Base-by-base conservation (phyloP, 176 grass and related monocot genomes). In the Paspalum notatum region DNA sequence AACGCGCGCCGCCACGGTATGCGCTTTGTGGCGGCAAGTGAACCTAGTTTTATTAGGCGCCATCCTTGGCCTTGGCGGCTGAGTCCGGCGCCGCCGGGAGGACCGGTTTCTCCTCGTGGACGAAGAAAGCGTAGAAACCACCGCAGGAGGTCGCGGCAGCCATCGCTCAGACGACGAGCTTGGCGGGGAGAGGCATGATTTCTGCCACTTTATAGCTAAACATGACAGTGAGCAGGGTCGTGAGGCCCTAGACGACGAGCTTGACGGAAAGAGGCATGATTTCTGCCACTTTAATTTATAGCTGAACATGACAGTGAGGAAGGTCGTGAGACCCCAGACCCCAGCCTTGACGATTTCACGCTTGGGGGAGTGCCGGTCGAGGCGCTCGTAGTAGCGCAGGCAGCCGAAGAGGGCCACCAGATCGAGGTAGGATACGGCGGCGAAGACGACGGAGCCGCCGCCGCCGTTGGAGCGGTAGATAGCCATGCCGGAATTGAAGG, bases 71-170 rank as follows among this genome's bases (percentile, higher is more conserved):
- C 20, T 12, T 14, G 15, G 8, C 39, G 46, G 49, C 49, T 15
- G 0, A 49, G 24, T 41, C 9, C 70, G 47, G 46, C 58, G 47
- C 80, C 6, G 62, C 61, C 32, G 69, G 48, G 9, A 27, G 3
- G 47, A 54, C 18, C 51, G 13, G 75, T 50, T 32, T 85, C 45
- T 14, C 78, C 18, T n/a, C 32, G 52, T 76, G 77, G 38, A 93
- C 4, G 66, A 94, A 91, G 56, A 94, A 88, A 1, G 65, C 48
- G 15, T 86, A 94, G 68, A 94, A 94, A 0, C 88, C 85, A 0
- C 55, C 85, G 2, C 15, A 46, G 11, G 80, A 57, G 1, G 91
- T 94, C 18, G 75, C 24, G 0, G 69, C 54, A 0, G 91, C 82
- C 85, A 91, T 85, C 0, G 40, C 55, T 85, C 91, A 94, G 5